Percentiles rank a stretch among this genome's conserved stretches.
Evolutionary conservation across 2,329 filamentous ascomycete species (phyloP).

Genomic region (Hirsutella minnesotensis): DNA sequence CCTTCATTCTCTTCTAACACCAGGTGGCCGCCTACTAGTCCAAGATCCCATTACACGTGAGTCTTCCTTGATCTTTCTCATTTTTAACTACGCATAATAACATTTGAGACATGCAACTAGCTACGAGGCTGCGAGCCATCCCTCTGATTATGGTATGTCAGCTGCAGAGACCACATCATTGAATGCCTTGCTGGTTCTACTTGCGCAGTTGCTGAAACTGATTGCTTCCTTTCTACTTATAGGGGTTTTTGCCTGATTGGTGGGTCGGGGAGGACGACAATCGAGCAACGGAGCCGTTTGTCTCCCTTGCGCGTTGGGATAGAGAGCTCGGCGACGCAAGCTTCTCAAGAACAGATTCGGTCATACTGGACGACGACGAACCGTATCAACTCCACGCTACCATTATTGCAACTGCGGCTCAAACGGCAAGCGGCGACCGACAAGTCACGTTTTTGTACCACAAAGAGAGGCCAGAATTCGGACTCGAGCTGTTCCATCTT

Average conservation of each 20-base stretch:
- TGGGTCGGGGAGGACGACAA: constrained; percentile 20
- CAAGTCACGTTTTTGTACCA: constrained; percentile 1
- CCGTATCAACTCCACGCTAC: background rate
- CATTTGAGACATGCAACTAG: too few species aligned
- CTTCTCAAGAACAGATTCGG: constrained; percentile 7
- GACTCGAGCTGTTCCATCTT: background rate
- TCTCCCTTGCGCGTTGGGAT: constrained; percentile 13
- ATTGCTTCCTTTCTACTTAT: background rate
- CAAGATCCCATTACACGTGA: too few species aligned
- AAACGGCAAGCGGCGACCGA: background rate
- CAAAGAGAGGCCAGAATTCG: constrained; percentile 3
- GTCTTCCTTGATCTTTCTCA: too few species aligned
- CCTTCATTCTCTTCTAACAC: too few species aligned
- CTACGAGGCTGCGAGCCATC: too few species aligned
- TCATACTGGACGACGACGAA: background rate
- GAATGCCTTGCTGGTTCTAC: background rate
- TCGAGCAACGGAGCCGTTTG: constrained; percentile 13
- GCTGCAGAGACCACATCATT: background rate
- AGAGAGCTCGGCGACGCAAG: constrained; percentile 13
- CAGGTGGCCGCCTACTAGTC: too few species aligned
- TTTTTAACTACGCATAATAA: too few species aligned
- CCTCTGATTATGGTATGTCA: too few species aligned
- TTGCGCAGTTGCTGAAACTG: too few species aligned
- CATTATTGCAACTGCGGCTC: background rate
- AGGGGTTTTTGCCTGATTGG: constrained; percentile 18